phyloP scores from a whole-genome alignment of 331 rosid genomes.

The Quercus lobata region DNA sequence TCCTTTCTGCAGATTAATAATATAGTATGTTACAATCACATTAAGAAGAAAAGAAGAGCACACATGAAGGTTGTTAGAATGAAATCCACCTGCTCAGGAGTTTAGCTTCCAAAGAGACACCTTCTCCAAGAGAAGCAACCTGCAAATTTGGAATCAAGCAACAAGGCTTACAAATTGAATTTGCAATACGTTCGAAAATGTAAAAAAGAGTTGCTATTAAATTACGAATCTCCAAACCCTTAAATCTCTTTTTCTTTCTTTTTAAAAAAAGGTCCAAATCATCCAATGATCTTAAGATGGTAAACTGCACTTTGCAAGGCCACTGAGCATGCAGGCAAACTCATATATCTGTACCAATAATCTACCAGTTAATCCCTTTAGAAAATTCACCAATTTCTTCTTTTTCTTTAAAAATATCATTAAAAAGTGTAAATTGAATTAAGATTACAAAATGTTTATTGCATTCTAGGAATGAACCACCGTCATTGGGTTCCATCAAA shows the following conservation, averaged over 20 bases:
- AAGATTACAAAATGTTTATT: background rate
- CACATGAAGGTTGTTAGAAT: conserved; percentile 23
- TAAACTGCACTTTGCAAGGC: background rate
- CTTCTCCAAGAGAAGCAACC: conserved; percentile 96
- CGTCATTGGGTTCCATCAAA: background rate
- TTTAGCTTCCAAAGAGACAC: conserved; percentile 96
- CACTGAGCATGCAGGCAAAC: background rate
- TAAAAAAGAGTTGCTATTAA: background rate
- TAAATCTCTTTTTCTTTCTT: background rate
- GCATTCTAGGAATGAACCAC: background rate
- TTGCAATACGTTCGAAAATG: conserved; percentile 1
- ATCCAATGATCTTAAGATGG: background rate
- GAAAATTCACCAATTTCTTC: background rate
- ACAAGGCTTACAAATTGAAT: conserved; percentile 18
- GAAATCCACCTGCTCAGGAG: conserved; percentile 86
- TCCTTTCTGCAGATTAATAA: conserved; percentile 72
- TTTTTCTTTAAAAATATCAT: background rate
- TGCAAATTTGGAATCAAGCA: conserved; percentile 29
- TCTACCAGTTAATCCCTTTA: too few relatives aligned
- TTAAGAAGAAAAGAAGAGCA: conserved; percentile 14
- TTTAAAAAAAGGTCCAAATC: conserved; percentile 12
- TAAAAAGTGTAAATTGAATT: background rate
- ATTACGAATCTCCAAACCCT: conserved; percentile 3
- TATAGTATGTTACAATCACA: conserved; percentile 13
- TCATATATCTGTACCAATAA: background rate